Evolutionary conservation across 2,329 filamentous ascomycete species (phyloP).

Genomic region (Aspergillus tamarii): DNA sequence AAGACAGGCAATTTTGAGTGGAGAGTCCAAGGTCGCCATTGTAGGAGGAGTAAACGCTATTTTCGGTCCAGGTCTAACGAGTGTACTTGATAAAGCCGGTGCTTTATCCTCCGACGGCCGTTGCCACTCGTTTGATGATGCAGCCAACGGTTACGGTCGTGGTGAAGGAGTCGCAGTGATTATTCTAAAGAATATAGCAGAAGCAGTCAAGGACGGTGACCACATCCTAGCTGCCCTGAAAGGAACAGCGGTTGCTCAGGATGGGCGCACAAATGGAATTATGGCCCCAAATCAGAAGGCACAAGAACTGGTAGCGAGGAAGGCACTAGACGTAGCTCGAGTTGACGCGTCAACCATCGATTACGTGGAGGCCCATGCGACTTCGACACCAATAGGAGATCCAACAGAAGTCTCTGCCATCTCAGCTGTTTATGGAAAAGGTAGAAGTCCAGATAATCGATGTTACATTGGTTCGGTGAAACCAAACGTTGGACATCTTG

Average conservation of each 20-base stretch:
- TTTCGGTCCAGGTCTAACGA: conserved; percentile 35
- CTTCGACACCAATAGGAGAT: conserved; percentile 26
- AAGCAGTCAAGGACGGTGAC: conserved; percentile 33
- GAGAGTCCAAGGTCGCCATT: conserved; percentile 22
- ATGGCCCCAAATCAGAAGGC: conserved; percentile 39
- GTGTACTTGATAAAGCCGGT: conserved; percentile 33
- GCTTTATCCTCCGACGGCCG: conserved; percentile 32
- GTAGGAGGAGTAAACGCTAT: conserved; percentile 39
- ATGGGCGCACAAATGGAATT: conserved; percentile 38
- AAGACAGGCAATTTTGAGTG: conserved; percentile 14
- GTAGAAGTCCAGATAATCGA: conserved; percentile 19
- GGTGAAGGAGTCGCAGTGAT: conserved; percentile 36
- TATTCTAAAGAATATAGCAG: conserved; percentile 31
- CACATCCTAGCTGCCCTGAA: conserved; percentile 36
- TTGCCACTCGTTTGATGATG: conserved; percentile 38
- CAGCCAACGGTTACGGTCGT: conserved; percentile 34
- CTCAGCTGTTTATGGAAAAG: conserved; percentile 16
- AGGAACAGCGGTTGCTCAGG: conserved; percentile 36
- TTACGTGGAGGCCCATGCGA: conserved; percentile 29
- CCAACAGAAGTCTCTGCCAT: conserved; percentile 24
- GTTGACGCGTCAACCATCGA: conserved; percentile 22
- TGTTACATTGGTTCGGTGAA: conserved; percentile 37
- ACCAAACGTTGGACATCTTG: conserved; percentile 37
- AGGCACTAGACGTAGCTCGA: conserved; percentile 20
- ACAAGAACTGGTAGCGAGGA: conserved; percentile 32